Conservation (phyloP, 305 asterid genomes). For the Rubia tinctorum region DNA sequence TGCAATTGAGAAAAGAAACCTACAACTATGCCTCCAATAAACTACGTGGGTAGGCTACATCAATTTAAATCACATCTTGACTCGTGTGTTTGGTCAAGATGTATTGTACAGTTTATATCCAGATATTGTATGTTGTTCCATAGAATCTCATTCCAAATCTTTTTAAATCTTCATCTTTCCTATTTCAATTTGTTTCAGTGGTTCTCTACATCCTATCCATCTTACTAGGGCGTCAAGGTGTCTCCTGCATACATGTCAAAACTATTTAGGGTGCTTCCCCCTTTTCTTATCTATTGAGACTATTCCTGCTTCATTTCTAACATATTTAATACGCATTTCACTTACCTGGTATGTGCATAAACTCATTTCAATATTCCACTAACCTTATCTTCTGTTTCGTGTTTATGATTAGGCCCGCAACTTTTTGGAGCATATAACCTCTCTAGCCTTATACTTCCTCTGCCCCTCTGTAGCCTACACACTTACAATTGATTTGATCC, state of each 20-base stretch:
- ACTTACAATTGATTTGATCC: too few relatives aligned
- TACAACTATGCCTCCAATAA: not conserved
- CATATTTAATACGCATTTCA: not conserved
- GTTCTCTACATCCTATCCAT: not conserved
- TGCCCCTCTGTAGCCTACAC: not conserved
- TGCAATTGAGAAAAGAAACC: not conserved
- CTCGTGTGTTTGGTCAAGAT: not conserved
- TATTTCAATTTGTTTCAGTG: not conserved
- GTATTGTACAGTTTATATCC: not conserved
- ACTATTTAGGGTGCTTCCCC: not conserved
- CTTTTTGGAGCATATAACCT: not conserved
- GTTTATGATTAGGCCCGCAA: not conserved
- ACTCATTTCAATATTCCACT: not conserved
- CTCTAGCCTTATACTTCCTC: not conserved
- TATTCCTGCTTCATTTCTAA: not conserved
- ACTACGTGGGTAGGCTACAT: not conserved
- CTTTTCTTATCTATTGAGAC: not conserved
- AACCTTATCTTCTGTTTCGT: not conserved
- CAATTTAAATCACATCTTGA: not conserved
- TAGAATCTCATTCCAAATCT: not conserved
- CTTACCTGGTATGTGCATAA: not conserved
- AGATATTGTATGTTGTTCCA: not conserved
- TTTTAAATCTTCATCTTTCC: not conserved
- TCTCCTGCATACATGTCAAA: not conserved
- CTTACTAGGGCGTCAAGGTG: not conserved